phyloP scores from a whole-genome alignment of 2,329 filamentous ascomycete species.

The Blumeriella jaapii region DNA sequence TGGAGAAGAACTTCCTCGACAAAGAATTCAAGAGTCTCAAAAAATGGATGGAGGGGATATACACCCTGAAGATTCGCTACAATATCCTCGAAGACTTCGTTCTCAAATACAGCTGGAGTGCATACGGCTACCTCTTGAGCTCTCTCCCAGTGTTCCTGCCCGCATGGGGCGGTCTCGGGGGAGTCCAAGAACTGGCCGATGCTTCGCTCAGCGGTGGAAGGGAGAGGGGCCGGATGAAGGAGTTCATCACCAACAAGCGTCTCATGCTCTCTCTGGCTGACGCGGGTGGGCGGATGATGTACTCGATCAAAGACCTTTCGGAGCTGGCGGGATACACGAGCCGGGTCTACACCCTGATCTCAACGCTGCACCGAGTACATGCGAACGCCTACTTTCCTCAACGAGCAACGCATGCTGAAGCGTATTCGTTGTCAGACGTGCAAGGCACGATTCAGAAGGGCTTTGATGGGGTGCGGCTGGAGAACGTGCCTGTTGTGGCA shows the following conservation, averaged over 20 bases:
- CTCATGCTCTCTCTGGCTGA: slow-evolving; percentile 96
- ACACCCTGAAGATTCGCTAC: slow-evolving; percentile 94
- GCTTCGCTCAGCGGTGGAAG: slow-evolving; percentile 41
- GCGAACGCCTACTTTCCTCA: slow-evolving; percentile 73
- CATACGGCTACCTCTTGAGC: slow-evolving; percentile 88
- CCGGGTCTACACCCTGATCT: slow-evolving; percentile 89
- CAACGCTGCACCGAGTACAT: slow-evolving; percentile 86
- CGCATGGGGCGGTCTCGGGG: slow-evolving; percentile 79
- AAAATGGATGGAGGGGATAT: slow-evolving; percentile 96
- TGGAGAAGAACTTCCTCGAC: slow-evolving; percentile 87
- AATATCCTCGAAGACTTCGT: slow-evolving; percentile 99
- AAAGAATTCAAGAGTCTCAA: slow-evolving; percentile 87
- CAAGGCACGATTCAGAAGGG: slow-evolving; percentile 91
- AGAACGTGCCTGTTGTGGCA: slow-evolving; percentile 86
- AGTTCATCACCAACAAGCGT: slow-evolving; percentile 98
- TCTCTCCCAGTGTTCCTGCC: slow-evolving; percentile 90
- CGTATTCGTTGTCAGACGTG: slow-evolving; percentile 81
- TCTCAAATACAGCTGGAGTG: slow-evolving; percentile 96
- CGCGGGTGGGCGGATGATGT: slow-evolving; percentile 97
- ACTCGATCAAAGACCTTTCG: slow-evolving; percentile 94
- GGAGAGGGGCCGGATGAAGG: slow-evolving; percentile 85
- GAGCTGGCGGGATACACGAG: slow-evolving; percentile 94
- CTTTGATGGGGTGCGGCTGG: slow-evolving; percentile 86
- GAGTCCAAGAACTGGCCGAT: slow-evolving; percentile 53
- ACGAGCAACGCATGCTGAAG: slow-evolving; percentile 56